Conservation (phyloP, 768 basidiomycete species). For the Lanmaoa rubissima region DNA sequence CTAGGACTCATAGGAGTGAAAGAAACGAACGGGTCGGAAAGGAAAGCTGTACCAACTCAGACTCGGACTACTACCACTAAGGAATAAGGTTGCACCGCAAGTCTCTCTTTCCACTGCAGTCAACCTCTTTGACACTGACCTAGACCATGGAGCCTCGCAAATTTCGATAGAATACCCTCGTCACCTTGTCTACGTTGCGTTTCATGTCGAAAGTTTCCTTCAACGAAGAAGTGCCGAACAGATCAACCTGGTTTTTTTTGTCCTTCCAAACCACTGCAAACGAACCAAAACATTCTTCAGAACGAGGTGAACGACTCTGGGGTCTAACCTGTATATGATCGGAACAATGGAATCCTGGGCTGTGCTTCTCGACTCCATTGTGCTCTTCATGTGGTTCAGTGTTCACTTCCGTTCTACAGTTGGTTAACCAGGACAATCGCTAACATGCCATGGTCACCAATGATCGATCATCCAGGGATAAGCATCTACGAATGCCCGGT, state of each 20-base stretch:
- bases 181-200: background rate
- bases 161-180: background rate
- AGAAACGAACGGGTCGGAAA: background rate
- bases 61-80: background rate
- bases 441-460: background rate
- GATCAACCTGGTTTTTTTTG: background rate
- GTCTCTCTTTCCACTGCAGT: too few species aligned
- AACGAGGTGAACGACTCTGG: background rate
- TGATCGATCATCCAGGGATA: background rate
- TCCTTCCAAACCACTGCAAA: background rate
- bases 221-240: background rate
- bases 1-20: too few species aligned
- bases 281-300: background rate
- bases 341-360: background rate
- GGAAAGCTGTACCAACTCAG: background rate
- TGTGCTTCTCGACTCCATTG: background rate
- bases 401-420: background rate
- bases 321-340: background rate
- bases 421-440: background rate
- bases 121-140: background rate
- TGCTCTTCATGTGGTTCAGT: too few species aligned
- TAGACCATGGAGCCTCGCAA: background rate
- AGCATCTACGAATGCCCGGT: constrained; percentile 4
- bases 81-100: background rate
- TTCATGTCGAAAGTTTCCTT: background rate